Evolutionary conservation across 768 basidiomycete species (phyloP), one percentile per base, ranked within the genome.

Genomic region (Leccinum arenicola): DNA sequence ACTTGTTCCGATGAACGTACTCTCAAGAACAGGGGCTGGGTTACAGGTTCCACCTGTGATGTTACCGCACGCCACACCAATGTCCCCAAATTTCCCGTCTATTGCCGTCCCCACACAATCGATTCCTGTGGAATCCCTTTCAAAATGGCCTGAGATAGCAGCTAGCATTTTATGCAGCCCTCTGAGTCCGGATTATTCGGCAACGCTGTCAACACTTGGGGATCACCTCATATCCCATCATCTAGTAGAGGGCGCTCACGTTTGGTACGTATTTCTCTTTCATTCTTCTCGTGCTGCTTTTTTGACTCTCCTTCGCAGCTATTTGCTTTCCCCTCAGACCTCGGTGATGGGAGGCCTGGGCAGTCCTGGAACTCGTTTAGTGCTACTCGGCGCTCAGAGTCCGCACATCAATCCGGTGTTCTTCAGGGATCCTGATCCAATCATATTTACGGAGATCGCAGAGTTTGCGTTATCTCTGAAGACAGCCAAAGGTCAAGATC

Each of bases 401-500:
- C 89, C 87, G 6, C 77, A 75, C 52, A 68, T 68, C 35, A 74
- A 70, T 40, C 80, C 84, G 0, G 78, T 74, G 54, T 86, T 85
- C 68, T 74, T 77, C 68, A 84, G 81, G 69, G 86, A 94, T 67
- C 74, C 80, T 2, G 95, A 97, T 68, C 76, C 88, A 3, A 77
- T 94, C 52, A 84, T 95, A 59, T 83, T 97, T 63, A 87, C 94
- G 3, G 97, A 99, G 75, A 87, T 97, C 51, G 77, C 87, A 14
- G 97, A 99, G 75, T 98, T 93, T 71, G 95, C 93, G 0, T 68
- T 94, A 49, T 92, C 92, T 6, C 75, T 96, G 40, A 78, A 82
- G n/a, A 75, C 88, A 1, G 66, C 79, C 2, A 97, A 97, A 74
- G 92, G 95, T 12, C 93, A 95, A 68, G 96, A 98, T 53, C 65